Conservation (phyloP, 169 alveolate genomes). For the Neospora caninum region DNA sequence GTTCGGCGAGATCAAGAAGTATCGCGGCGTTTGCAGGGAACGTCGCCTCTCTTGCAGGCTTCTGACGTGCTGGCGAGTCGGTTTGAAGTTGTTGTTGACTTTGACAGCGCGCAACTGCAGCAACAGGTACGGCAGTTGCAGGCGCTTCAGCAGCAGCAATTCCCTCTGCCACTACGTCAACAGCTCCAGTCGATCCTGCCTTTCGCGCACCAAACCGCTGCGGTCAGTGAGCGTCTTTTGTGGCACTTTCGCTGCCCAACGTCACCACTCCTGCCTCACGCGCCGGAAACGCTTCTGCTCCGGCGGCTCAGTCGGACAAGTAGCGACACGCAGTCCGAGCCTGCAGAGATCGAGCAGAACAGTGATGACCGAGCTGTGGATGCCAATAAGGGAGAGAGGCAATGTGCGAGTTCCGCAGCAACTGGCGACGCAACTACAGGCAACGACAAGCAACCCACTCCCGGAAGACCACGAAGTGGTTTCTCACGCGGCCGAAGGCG, state of each 20-base stretch:
- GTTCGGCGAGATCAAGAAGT: too few species aligned
- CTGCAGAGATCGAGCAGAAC: neutral
- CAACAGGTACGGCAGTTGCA: conserved; percentile 15
- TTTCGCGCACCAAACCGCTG: conserved; percentile 15
- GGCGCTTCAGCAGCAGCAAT: conserved; percentile 15
- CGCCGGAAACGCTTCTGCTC: neutral
- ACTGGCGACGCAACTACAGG: neutral
- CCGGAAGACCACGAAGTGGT: neutral
- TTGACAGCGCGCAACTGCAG: conserved; percentile 15
- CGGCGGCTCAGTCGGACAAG: conserved; percentile 15
- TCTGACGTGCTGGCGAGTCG: neutral
- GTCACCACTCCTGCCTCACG: conserved; percentile 15
- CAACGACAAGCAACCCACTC: neutral
- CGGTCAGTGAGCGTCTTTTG: conserved; percentile 33
- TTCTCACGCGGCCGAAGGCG: neutral
- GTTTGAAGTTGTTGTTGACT: conserved; percentile 14
- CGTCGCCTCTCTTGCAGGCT: neutral
- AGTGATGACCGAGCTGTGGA: neutral
- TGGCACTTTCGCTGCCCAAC: conserved; percentile 34
- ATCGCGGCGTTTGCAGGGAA: neutral
- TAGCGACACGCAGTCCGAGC: neutral
- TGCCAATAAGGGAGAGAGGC: neutral
- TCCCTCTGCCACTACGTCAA: neutral
- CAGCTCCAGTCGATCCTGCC: neutral
- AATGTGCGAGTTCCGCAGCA: neutral